Evolutionary conservation across 495 filamentous ascomycete species (phyloP).

Genomic region (Aspergillus baeticus): DNA sequence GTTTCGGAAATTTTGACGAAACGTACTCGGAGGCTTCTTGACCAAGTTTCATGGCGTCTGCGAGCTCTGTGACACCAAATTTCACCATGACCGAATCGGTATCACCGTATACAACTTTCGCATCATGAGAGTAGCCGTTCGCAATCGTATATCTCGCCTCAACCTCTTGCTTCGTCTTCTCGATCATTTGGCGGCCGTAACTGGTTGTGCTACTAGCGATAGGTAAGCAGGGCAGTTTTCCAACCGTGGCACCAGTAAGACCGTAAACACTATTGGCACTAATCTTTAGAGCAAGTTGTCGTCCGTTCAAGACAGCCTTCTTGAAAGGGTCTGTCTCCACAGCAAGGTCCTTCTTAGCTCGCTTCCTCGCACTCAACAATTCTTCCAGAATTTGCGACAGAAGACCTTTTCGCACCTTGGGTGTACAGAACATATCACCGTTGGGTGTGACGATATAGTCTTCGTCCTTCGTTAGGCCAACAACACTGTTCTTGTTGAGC

Average conservation of each 20-base stretch:
- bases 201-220: constrained; percentile 96
- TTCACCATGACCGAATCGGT: constrained; percentile 99
- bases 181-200: constrained; percentile 98
- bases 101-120: constrained; percentile 96
- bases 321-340: constrained; percentile 94
- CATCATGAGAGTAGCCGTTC: constrained; percentile 92
- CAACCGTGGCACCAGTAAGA: constrained; percentile 91
- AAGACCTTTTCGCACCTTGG: constrained; percentile 86
- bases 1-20: constrained; percentile 86
- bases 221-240: constrained; percentile 90
- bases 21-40: constrained; percentile 86
- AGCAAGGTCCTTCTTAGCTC: constrained; percentile 87
- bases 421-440: constrained; percentile 87
- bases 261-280: constrained; percentile 99
- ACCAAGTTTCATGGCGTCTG: constrained; percentile 89
- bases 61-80: constrained; percentile 83
- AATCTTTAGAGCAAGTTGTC: constrained; percentile 93
- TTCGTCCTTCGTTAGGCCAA: constrained; percentile 77
- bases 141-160: constrained; percentile 84
- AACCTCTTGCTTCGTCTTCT: constrained; percentile 91
- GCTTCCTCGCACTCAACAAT: constrained; percentile 82
- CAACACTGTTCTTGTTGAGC: constrained; percentile 74
- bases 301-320: constrained; percentile 95
- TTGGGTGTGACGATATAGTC: constrained; percentile 97
- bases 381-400: constrained; percentile 95